A percentile compares a stretch with the other conserved stretches of the same genome.
These are phyloP conservation scores for Tremellales sp. DNA, from an alignment of 1,284 basidiomycete species.

Conservation along the genomic window DNA sequence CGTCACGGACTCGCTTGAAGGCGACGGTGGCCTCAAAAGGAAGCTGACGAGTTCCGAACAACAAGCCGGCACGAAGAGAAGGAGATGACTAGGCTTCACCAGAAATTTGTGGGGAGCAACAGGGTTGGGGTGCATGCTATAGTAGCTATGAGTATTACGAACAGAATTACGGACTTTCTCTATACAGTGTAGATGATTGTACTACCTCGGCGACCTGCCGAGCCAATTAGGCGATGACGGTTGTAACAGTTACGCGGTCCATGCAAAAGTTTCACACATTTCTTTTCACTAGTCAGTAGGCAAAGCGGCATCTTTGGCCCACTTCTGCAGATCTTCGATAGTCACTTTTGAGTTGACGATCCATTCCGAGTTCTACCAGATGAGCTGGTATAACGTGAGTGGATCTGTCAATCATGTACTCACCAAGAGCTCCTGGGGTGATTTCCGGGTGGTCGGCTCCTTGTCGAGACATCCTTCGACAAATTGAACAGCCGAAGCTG, in stretches of 20 bases:
- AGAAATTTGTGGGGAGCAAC: no score
- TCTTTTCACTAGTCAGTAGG: background rate
- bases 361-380: constrained; percentile 34
- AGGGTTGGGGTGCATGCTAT: background rate
- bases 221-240: background rate
- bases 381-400: background rate
- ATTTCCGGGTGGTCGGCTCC: constrained; percentile 68
- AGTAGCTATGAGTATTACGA: background rate
- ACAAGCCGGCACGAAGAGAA: no score
- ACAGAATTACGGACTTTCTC: background rate
- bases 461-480: constrained; percentile 80
- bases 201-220: background rate
- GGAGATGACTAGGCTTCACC: no score
- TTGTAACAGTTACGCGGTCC: background rate
- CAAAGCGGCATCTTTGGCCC: constrained; percentile 16
- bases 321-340: constrained; percentile 27
- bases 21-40: no score
- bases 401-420: constrained; percentile 10
- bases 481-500: constrained; percentile 66
- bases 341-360: constrained; percentile 32
- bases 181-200: background rate
- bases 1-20: no score
- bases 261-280: background rate
- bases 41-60: no score
- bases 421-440: constrained; percentile 74